phyloP scores from a whole-genome alignment of 169 alveolate species.

The Amoebophrya sp. region DNA sequence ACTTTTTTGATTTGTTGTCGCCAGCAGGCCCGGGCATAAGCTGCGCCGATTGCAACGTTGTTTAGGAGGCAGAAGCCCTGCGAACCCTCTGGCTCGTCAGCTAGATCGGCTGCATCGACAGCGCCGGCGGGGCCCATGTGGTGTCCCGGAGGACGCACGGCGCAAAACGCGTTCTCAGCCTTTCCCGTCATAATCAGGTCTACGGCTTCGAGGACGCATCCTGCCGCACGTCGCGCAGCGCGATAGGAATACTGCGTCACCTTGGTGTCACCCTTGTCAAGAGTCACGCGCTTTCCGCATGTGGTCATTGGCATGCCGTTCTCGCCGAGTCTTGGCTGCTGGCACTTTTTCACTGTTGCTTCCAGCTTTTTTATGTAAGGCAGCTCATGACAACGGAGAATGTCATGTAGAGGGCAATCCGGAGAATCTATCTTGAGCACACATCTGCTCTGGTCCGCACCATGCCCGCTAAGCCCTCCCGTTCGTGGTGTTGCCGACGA shows the following conservation, averaged over 20 bases:
- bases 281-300: background rate
- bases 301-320: background rate
- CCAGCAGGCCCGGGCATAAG: slow-evolving; percentile 76
- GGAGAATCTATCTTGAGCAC: background rate
- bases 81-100: slow-evolving; percentile 47
- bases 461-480: background rate
- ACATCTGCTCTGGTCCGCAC: background rate
- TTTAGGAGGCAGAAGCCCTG: slow-evolving; percentile 97
- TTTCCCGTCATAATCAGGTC: slow-evolving; percentile 67
- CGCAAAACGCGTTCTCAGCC: slow-evolving; percentile 53
- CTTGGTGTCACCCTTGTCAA: slow-evolving; percentile 59
- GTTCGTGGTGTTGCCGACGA: background rate
- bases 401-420: background rate
- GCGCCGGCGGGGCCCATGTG: slow-evolving; percentile 94
- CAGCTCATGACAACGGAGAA: background rate
- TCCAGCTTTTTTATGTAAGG: background rate
- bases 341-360: background rate
- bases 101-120: slow-evolving; percentile 9
- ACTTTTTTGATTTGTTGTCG: slow-evolving; percentile 71
- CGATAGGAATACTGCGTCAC: slow-evolving; percentile 74
- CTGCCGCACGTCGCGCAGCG: slow-evolving; percentile 77
- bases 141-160: slow-evolving; percentile 95
- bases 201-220: slow-evolving; percentile 75
- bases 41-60: slow-evolving; percentile 96
- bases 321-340: background rate